These are phyloP conservation scores for Colletotrichum aenigma DNA, from an alignment of 2,329 filamentous ascomycete species.

Conservation along the genomic window DNA sequence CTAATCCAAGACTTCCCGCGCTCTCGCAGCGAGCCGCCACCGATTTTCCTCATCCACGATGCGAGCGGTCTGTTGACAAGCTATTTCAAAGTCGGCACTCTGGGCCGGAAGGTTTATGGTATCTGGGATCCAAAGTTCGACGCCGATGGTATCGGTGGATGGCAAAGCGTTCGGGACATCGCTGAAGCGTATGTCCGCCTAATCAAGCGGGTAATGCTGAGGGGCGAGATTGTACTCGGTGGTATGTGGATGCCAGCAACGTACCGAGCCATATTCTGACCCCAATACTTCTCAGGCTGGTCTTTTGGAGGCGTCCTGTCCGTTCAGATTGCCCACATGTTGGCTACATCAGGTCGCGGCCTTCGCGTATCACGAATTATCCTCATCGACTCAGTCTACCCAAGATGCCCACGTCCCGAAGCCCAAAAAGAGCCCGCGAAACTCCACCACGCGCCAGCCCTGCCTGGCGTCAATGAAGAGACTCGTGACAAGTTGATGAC, in stretches of 20 bases:
- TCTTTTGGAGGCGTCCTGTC: slow-evolving; percentile 7
- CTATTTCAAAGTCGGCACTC: slow-evolving; percentile 6
- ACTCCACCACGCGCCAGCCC: not conserved
- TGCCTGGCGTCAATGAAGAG: not conserved
- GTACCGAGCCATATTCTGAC: rapidly evolving
- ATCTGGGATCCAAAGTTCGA: slow-evolving; percentile 16
- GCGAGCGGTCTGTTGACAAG: slow-evolving; percentile 5
- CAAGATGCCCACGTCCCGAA: not conserved
- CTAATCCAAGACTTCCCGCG: slow-evolving; percentile 6
- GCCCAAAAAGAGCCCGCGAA: slow-evolving; percentile 12
- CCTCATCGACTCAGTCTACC: slow-evolving; percentile 13
- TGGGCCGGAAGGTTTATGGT: not conserved
- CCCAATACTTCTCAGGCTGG: not conserved
- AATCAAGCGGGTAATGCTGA: slow-evolving; percentile 10
- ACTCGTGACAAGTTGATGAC: slow-evolving; percentile 11
- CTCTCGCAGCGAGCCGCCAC: not conserved
- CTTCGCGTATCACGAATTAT: slow-evolving; percentile 9
- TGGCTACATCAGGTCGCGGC: slow-evolving; percentile 3
- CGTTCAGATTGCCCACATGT: slow-evolving; percentile 3
- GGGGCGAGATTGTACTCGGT: slow-evolving; percentile 3
- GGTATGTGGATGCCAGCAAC: not conserved
- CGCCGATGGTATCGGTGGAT: slow-evolving; percentile 6
- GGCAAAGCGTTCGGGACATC: slow-evolving; percentile 4
- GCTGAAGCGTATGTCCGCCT: slow-evolving; percentile 12
- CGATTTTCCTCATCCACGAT: slow-evolving; percentile 10